A percentile compares a stretch with the other conserved stretches of the same genome.
These are phyloP conservation scores for Helicocarpus griseus DNA, from an alignment of 2,329 filamentous ascomycete genomes.

Conservation along the genomic window DNA sequence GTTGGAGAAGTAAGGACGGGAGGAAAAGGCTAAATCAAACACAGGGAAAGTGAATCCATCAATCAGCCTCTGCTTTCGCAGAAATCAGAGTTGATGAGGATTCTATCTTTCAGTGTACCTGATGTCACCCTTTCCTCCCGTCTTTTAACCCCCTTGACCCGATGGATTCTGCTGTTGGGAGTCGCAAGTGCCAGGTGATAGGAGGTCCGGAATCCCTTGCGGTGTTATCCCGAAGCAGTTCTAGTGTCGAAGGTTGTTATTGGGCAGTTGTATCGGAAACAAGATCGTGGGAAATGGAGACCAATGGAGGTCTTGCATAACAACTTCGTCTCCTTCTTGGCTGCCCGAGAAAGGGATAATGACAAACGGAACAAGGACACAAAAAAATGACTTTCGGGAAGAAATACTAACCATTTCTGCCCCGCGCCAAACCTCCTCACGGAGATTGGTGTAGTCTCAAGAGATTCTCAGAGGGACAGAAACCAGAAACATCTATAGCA, in stretches of 20 bases:
- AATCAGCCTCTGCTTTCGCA: background rate
- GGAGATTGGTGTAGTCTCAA: too few species aligned
- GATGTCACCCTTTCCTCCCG: background rate
- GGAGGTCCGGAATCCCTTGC: background rate
- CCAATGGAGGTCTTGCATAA: constrained; percentile 6
- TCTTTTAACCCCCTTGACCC: background rate
- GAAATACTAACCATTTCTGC: too few species aligned
- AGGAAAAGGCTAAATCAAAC: background rate
- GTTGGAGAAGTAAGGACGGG: background rate
- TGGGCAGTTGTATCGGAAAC: constrained; percentile 52
- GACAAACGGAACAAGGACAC: background rate
- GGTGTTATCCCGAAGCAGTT: background rate
- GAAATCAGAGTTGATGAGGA: background rate
- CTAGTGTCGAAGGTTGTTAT: constrained; percentile 29
- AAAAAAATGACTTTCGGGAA: background rate
- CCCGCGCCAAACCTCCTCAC: too few species aligned
- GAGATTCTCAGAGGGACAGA: too few species aligned
- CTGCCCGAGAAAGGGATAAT: constrained; percentile 27
- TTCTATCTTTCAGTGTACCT: background rate
- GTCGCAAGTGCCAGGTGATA: constrained; percentile 1
- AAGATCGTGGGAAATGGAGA: constrained; percentile 30
- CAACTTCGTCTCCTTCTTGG: constrained; percentile 47
- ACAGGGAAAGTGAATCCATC: background rate
- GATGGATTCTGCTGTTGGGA: background rate
- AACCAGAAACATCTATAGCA: too few species aligned